Evolutionary conservation across 768 basidiomycete genomes (phyloP), one percentile per base, ranked within the genome.

Genomic region (Mycena vulgaris): DNA sequence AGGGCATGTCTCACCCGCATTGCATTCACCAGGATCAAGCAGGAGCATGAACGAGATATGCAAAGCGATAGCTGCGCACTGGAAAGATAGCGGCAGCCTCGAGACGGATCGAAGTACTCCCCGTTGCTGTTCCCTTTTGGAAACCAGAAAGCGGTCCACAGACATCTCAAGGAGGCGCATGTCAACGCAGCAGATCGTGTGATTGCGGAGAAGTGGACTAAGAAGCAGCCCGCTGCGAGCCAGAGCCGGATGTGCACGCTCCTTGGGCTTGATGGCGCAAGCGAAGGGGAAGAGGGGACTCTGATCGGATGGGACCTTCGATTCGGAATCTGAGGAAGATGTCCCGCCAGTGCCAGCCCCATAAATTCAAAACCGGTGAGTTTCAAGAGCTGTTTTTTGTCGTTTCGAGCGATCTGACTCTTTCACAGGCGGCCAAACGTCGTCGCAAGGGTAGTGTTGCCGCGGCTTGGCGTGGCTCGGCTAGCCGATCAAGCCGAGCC

Each of bases 91-190:
- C 2, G 31, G 30, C 3, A 0, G 23, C 30, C 45, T 55, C 27
- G 63, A 65, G 19, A 55, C 52, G 53, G 63, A 17, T 65, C 63
- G 1, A 53, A 56, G 11, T 65, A 65, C 45, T 65, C 53, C 11
- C 23, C 63, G 7, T 31, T 65, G 30, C 55, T 65, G 21, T 65
- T 65, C 28, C 63, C 63, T 0, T 65, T 65, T 19, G 63, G 63
- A 10, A 65, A 65, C 42, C 39, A 56, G 27, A 42, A 45, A 30
- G 63, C 63, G 5, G 63, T 65, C 17, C n/a, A 47, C 23, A 16
- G 63, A 17, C 63, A 65, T 28, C 27, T 65, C 11, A 40, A 56
- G 17, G 55, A 65, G 53, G 53, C 53, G 3, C 52, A 56, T 21
- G 45, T 57, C 30, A 45, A 56, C 28, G 7, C 39, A 8, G 63